Percentiles rank a stretch among this genome's conserved stretches.
Conservation (phyloP, 257 asterid species). For the Fraxinus quadrangulata region DNA sequence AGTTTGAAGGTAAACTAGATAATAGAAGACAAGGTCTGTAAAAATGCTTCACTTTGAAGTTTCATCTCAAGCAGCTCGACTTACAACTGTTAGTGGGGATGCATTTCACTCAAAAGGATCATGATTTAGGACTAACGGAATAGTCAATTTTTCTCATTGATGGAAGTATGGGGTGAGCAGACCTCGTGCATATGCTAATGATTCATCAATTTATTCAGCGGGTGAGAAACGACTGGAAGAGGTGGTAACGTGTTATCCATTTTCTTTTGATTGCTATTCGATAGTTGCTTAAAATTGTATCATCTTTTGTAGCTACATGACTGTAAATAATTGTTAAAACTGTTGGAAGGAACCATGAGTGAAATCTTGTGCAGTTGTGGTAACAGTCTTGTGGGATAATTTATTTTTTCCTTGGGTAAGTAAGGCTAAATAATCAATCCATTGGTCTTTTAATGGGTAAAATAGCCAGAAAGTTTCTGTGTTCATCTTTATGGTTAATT, state of each 20-base stretch:
- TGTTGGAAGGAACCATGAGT: background rate
- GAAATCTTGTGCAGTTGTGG: background rate
- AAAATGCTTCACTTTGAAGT: slow-evolving; percentile 12
- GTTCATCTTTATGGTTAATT: too few species aligned
- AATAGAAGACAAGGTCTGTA: slow-evolving; percentile 5
- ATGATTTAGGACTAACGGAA: too few species aligned
- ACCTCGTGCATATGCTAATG: background rate
- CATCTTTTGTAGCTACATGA: slow-evolving; percentile 4
- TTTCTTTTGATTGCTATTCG: background rate
- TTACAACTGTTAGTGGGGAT: background rate
- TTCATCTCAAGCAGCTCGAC: background rate
- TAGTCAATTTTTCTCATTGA: too few species aligned
- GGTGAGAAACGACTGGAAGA: background rate
- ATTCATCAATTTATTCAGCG: background rate
- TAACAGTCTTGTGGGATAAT: background rate
- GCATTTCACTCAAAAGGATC: background rate
- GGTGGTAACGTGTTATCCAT: background rate
- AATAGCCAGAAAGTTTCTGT: too few species aligned
- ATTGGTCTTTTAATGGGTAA: background rate
- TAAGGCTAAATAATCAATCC: background rate
- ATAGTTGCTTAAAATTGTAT: background rate
- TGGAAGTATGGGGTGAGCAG: too few species aligned
- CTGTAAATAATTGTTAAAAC: slow-evolving; percentile 12
- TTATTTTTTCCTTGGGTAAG: background rate
- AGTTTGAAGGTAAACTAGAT: slow-evolving; percentile 11